Base-by-base conservation (phyloP, 805 yeast species). In the Pichia membranifaciens region DNA sequence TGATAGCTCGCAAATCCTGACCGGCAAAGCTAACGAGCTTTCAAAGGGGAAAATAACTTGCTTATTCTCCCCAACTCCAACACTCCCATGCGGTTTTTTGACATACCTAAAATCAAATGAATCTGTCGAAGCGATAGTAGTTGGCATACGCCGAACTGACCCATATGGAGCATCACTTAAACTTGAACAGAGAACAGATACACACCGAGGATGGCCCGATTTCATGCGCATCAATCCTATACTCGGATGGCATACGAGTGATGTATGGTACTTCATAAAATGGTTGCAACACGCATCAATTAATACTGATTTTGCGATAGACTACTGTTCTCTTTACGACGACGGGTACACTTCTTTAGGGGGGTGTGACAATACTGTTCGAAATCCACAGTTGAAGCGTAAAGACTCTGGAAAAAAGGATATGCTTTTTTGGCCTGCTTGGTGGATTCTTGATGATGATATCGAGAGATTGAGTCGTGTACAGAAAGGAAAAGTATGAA, bases 311-410 rank as follows among this genome's bases (percentile, higher is more conserved):
- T 45, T 49, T 21, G 20, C 25, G 20, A 45, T 52, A 12, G 29
- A 38, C 6, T 89, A 91, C 61, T 91, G 98, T 61, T 56, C 60
- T 2, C 67, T 93, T 47, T 93, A 93, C 58, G 95, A 85, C 54
- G 47, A 55, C 33, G 99, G 99, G 0, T 93, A 84, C 59, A 90
- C 99, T 1, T 87, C 96, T 1, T 65, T 93, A 17, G 99, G 99
- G 2, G 93, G 96, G 0, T 68, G 79, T 1, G 67, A 75, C 47
- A 76, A 79, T 38, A 91, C 99, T 0, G 57, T 74, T 2, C 79
- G 76, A 31, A 93, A 93, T 61, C 96, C 95, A 12, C 71, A 68
- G 47, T 62, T 85, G 43, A 57, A 55, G 23, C 53, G 52, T 10
- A 32, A 35, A 29, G 42, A 43, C 28, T 6, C 18, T 16, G 21